Evolutionary conservation across 1,139 yeast genomes (phyloP).

Genomic region (Hyphopichia fennica): DNA sequence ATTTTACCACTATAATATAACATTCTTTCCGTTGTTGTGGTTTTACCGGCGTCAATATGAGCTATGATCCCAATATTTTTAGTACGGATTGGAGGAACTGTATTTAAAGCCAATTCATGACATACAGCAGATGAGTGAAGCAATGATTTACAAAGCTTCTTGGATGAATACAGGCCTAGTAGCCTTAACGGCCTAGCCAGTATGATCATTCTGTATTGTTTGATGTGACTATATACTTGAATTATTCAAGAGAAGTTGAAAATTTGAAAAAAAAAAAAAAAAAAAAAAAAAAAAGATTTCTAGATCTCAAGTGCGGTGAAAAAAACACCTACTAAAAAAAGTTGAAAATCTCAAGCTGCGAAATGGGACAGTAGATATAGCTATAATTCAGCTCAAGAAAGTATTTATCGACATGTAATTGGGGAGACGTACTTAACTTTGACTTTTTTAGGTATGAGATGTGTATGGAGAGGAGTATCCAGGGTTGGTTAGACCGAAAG

Average conservation of each 20-base stretch:
- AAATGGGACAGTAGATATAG: too few relatives aligned
- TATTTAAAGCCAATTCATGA: constrained; percentile 20
- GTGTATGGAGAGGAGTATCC: too few relatives aligned
- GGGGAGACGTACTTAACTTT: too few relatives aligned
- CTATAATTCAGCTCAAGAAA: too few relatives aligned
- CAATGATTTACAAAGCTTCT: not conserved
- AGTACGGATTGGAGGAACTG: constrained; percentile 34
- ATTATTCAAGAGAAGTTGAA: not conserved
- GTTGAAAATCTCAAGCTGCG: not conserved
- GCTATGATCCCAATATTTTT: constrained; percentile 82
- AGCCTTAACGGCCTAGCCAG: not conserved
- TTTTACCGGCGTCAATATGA: constrained; percentile 89
- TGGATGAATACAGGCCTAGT: not conserved
- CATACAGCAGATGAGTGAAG: constrained; percentile 5
- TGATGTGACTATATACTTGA: not conserved
- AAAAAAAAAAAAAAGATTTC: not conserved
- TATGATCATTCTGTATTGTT: not conserved
- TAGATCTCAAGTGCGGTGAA: not conserved
- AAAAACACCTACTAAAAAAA: not conserved
- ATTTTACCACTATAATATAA: constrained; percentile 84
- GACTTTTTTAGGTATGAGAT: too few relatives aligned
- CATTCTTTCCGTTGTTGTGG: constrained; percentile 91
- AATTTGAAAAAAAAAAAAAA: too few relatives aligned
- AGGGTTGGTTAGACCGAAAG: too few relatives aligned
- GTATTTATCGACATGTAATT: too few relatives aligned